Base-by-base conservation (phyloP, 2,329 filamentous ascomycete genomes). In the Meredithiella fracta region DNA sequence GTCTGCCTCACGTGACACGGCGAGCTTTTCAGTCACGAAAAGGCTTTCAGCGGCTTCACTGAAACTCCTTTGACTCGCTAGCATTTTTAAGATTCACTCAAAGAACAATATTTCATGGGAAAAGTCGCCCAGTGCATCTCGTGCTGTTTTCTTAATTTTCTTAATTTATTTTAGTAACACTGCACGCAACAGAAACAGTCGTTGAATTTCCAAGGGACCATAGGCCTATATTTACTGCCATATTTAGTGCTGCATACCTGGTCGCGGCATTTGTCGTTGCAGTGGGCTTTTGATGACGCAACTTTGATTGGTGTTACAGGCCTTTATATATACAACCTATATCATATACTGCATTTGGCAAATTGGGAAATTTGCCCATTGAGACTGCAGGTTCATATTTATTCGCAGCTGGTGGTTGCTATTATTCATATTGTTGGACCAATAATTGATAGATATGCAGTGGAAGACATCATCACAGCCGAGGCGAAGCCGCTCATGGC, bases 341-440 rank as follows among this genome's bases (percentile, higher is more conserved):
- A 47, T 47, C 40, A 49, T 49, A 49, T 49, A 49, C 44, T 49
- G 22, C 23, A 49, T 49, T 49, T 25, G 44, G 44, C 22, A 49
- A 49, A 49, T 25, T 22, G 11, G 23, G 20, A 2, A 4, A 40
- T 22, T 38, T 22, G 31, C 11, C 31, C 2, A 11, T 9, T 11
- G 40, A 15, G 8, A 17, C 37, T 20, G 5, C 51, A 15, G 11
- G 5, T 5, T 11, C 29, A 34, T 34, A 34, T 34, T 34, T 34
- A 34, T 5, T 11, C 29, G 11, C 5, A 34, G 29, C 11, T 34
- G 11, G 5, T 34, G 29, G 5, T 11, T 34, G 11, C 11, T 34
- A 34, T 34, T 34, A 34, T 11, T 11, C 11, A 11, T 5, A 34
- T 34, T n/a, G 11, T 11, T 34, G 5, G 29, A 34, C 11, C 5